Evolutionary conservation across 2,329 filamentous ascomycete genomes (phyloP).

Genomic region (Colletotrichum falcatum): DNA sequence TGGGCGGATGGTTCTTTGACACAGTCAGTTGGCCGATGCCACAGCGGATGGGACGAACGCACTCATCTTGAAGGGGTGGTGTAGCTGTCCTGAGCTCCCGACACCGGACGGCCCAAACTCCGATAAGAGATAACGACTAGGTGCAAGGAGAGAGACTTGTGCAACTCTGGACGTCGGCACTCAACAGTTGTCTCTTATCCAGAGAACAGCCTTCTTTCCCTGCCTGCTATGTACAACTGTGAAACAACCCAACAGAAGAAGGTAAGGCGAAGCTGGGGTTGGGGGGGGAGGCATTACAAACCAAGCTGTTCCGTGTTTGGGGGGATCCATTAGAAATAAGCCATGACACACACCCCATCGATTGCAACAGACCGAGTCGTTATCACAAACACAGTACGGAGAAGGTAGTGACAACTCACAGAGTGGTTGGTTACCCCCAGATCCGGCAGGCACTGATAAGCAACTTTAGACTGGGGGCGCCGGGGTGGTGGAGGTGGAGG

Average conservation of each 20-base stretch:
- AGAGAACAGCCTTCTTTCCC: not conserved
- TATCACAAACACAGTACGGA: no score
- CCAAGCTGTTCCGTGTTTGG: slow-evolving; percentile 29
- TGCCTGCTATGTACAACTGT: not conserved
- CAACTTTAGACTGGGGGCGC: slow-evolving; percentile 13
- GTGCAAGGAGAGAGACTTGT: not conserved
- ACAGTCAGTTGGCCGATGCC: slow-evolving; percentile 7
- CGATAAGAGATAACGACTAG: slow-evolving; percentile 28
- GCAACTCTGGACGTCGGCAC: slow-evolving; percentile 4
- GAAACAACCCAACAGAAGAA: not conserved
- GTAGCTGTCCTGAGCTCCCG: slow-evolving; percentile 13
- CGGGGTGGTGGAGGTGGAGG: slow-evolving; percentile 1
- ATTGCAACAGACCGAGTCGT: slow-evolving; percentile 33
- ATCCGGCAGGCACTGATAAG: slow-evolving; percentile 39
- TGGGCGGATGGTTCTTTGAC: slow-evolving; percentile 7
- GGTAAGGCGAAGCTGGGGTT: slow-evolving; percentile 8
- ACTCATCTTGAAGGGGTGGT: slow-evolving; percentile 31
- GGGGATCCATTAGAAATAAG: no score
- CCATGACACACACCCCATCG: slow-evolving; percentile 34
- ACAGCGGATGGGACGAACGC: slow-evolving; percentile 34
- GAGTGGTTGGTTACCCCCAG: slow-evolving; percentile 9
- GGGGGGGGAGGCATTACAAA: slow-evolving; percentile 9
- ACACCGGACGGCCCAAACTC: slow-evolving; percentile 31
- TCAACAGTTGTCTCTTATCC: slow-evolving; percentile 1
- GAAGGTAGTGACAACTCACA: slow-evolving; percentile 26